Evolutionary conservation across 1,139 yeast species (phyloP), one percentile per base, ranked within the genome.

Genomic region (Lodderomyces oxycetoniae): DNA sequence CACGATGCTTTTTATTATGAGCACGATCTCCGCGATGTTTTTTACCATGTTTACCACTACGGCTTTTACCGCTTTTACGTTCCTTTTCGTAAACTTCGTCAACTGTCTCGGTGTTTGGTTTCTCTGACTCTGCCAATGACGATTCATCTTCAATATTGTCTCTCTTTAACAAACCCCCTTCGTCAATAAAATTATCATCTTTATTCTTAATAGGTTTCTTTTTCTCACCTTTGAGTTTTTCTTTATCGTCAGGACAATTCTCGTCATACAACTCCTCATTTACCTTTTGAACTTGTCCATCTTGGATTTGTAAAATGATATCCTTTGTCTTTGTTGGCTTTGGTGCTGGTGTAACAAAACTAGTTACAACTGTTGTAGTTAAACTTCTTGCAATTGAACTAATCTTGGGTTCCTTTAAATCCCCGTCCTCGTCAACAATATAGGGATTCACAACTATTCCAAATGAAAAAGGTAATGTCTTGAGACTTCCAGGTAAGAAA

Each of bases 371-470:
- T 17, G 49, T 49, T 3, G 53, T 48, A 9, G 57, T 53, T 14
- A 45, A 19, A 3, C 48, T 41, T 35, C 55, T 45, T 13, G 45
- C 45, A 33, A 47, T 34, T 10, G 38, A 37, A 10, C 44, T 31
- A 24, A 35, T 26, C 21, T 34, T 31, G 1, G 49, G 48, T 36
- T 43, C 44, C 32, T 36, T 35, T 21, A 37, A 43, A 20, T 44
- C 50, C 4, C 53, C 52, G 7, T 45, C 46, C 16, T 46, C 50
- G 32, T 48, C 47, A 5, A 46, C 27, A 5, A 35, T 35, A 34
- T 45, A 49, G 2, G 59, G 58, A 29, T 50, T 53, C n/a, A 61
- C 67, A 20, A 59, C 61, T 31, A 63, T 45, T 2, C 69, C 69
- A 46, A 63, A 62, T 5, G 46, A 39, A 35, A 57, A 63, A 2